Base-by-base conservation (phyloP, 805 yeast genomes). In the Suhomyces kilbournensis region DNA sequence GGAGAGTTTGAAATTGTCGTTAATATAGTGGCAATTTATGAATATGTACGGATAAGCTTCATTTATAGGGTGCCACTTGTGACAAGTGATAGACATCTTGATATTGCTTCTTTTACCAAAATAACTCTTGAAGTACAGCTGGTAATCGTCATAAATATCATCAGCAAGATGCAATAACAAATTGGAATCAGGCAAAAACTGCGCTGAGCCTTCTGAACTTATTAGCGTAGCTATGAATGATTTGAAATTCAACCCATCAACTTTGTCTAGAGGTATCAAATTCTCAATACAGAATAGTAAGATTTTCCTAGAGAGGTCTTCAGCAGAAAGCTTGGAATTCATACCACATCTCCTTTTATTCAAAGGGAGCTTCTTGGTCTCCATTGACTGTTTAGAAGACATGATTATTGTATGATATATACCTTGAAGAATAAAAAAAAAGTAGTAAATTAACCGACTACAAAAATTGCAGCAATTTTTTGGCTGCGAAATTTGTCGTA, bases 261-360 rank as follows among this genome's bases (percentile, higher is more conserved):
- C 44, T 22, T 52, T 52, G 20, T 61, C 60, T 28, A 65, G 61
- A 5, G 62, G 57, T 9, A 64, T 57, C 35, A 65, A 49, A 53
- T 63, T 64, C 43, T 64, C 67, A 23, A 60, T 52, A 7, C 59
- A 48, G 28, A 66, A 48, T 7, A 58, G 47, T 4, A 61, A 50
- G 10, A 64, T 44, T 35, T 42, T 30, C 34, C 32, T 47, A 3
- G 50, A 32, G n/a, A 38, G 20, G 3, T 52, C 48, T 15, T 50
- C 48, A 25, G 50, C 46, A 9, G 47, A 44, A 10, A 46, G 44
- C 28, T 49, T 49, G 12, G 48, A 26, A 26, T 12, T 22, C 17
- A 20, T 12, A 6, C 30, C 30, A 23, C 26, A 42, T 23, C 45
- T 42, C 14, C 45, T 20, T 23, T 42, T 42, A 14, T 4, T 42